Evolutionary conservation across 2,329 filamentous ascomycete species (phyloP).

Genomic region (Colletotrichum sublineola): DNA sequence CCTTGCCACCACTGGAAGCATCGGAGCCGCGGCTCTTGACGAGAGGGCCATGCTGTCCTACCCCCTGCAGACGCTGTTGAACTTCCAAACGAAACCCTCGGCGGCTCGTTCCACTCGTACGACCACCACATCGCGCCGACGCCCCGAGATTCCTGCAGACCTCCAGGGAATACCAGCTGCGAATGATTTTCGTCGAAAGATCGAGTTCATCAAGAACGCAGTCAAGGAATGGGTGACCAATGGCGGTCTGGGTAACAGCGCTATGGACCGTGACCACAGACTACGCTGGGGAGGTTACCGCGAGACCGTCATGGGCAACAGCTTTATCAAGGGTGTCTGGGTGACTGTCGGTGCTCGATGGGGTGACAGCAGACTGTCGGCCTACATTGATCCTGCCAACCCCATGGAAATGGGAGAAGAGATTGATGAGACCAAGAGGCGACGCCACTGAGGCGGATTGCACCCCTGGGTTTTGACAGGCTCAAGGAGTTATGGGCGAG

Average conservation of each 20-base stretch:
- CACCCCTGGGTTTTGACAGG: not conserved
- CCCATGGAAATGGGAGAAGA: slow-evolving; percentile 68
- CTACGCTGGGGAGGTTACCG: slow-evolving; percentile 71
- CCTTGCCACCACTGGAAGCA: slow-evolving; percentile 74
- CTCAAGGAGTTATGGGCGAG: not conserved
- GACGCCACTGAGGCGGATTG: slow-evolving; percentile 39
- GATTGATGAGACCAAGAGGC: slow-evolving; percentile 60
- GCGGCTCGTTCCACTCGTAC: slow-evolving; percentile 56
- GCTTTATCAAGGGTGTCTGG: slow-evolving; percentile 75
- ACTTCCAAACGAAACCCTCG: slow-evolving; percentile 68
- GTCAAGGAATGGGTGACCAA: slow-evolving; percentile 79
- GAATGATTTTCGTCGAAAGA: slow-evolving; percentile 80
- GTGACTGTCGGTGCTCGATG: slow-evolving; percentile 75
- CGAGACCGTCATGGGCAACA: slow-evolving; percentile 65
- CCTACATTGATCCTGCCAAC: slow-evolving; percentile 67
- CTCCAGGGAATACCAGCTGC: slow-evolving; percentile 75
- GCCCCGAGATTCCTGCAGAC: slow-evolving; percentile 72
- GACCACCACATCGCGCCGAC: slow-evolving; percentile 63
- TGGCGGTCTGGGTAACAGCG: slow-evolving; percentile 77
- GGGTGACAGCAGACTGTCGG: slow-evolving; percentile 69
- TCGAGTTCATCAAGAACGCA: slow-evolving; percentile 78
- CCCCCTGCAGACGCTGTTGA: slow-evolving; percentile 79
- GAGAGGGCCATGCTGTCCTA: slow-evolving; percentile 79
- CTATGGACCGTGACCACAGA: slow-evolving; percentile 67
- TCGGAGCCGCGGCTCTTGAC: slow-evolving; percentile 78